Percentiles rank a stretch among this genome's conserved stretches.
These are phyloP conservation scores for Stephania yunnanensis DNA, from an alignment of 164 flowering plant species.

Conservation along the genomic window DNA sequence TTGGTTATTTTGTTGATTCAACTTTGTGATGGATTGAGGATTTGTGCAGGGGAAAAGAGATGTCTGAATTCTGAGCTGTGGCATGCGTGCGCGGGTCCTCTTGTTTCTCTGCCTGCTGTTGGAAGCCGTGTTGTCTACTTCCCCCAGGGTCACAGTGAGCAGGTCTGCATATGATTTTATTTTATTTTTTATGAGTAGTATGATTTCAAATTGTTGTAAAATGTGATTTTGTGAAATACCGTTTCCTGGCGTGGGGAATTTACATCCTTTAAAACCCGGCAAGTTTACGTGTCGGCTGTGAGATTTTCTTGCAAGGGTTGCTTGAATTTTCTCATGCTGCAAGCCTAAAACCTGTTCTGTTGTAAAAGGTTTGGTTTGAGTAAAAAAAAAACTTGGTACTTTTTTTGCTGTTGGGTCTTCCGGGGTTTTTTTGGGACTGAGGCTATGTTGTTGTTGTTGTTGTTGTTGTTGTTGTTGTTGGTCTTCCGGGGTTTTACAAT, in stretches of 20 bases:
- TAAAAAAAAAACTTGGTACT: neutral
- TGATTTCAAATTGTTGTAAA: too few relatives aligned
- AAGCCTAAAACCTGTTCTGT: neutral
- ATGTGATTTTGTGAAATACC: slow-evolving; percentile 10
- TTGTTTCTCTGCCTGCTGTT: slow-evolving; percentile 81
- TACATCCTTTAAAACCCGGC: neutral
- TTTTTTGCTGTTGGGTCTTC: neutral
- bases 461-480: neutral
- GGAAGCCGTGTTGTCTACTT: slow-evolving; percentile 92
- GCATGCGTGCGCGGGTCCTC: slow-evolving; percentile 99
- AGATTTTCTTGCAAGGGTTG: neutral
- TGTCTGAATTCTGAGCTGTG: slow-evolving; percentile 86
- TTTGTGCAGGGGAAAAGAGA: slow-evolving; percentile 57
- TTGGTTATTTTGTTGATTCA: neutral
- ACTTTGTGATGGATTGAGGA: neutral
- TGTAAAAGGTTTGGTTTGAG: neutral
- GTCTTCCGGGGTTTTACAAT: neutral
- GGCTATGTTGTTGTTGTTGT: too few relatives aligned
- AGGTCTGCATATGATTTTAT: slow-evolving; percentile 34
- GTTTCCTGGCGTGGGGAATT: neutral
- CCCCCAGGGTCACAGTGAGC: slow-evolving; percentile 94
- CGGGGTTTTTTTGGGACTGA: neutral
- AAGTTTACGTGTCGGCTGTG: neutral
- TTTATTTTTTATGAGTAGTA: neutral
- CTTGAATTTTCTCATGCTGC: neutral